Evolutionary conservation across 768 basidiomycete species (phyloP), one percentile per base, ranked within the genome.

Genomic region (Mycena amicta): DNA sequence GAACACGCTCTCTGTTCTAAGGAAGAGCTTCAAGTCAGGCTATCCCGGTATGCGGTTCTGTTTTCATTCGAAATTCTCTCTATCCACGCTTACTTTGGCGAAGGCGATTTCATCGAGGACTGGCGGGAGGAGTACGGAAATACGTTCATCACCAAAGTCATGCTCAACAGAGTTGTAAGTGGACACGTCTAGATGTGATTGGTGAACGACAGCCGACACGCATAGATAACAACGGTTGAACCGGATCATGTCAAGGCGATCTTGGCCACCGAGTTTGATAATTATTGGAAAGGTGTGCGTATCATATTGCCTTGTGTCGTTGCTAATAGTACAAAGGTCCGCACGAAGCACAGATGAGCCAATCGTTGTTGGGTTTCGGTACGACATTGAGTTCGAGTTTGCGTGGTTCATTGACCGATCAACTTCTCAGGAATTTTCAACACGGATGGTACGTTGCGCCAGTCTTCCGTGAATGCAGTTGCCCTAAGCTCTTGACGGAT

Each of bases 401-500:
- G n/a, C n/a, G n/a, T n/a, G n/a, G n/a, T n/a, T 1, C 51, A 25
- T 45, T 39, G 22, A 53, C 43, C 53, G 0, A n/a, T n/a, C n/a
- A n/a, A n/a, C n/a, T n/a, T n/a, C n/a, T 74, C 75, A 2, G 86
- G 86, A 0, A 80, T 87, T 0, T 87, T 87, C 71, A 85, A 85
- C 63, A 78, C 80, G 3, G 83, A 86, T 67, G 84, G 84, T 81
- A 26, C 18, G 50, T 37, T 2, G 8, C 33, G 11, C 5, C 18
- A 41, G 12, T 31, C n/a, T n/a, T n/a, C n/a, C n/a, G n/a, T 28
- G 15, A 18, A 45, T 3, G 22, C 13, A 20, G 11, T 43, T n/a
- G n/a, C n/a, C n/a, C n/a, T n/a, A n/a, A n/a, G n/a, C n/a, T n/a
- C n/a, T n/a, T n/a, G n/a, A n/a, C n/a, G n/a, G 6, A 12, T 27